A percentile compares a stretch with the other conserved stretches of the same genome.
Conservation (phyloP, 2,329 filamentous ascomycete species). For the Endothia cerciana region DNA sequence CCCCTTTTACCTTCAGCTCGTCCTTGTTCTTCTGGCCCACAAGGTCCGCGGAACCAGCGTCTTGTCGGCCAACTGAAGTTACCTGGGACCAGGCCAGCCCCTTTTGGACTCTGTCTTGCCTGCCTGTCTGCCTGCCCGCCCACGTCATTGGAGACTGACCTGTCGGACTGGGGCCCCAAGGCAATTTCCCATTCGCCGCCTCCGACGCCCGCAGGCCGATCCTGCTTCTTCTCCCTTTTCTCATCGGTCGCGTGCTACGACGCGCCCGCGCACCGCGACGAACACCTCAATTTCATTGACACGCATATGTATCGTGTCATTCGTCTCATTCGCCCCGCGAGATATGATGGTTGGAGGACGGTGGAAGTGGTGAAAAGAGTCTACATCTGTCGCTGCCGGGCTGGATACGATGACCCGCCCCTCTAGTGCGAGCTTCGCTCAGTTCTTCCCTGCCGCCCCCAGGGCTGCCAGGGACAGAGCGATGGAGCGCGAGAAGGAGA, state of each 20-base stretch:
- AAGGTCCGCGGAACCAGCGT: neutral
- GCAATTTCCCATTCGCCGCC: constrained; percentile 26
- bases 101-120: neutral
- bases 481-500: constrained; percentile 65
- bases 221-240: constrained; percentile 22
- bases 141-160: constrained; percentile 17
- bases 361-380: constrained; percentile 52
- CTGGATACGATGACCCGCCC: constrained; percentile 74
- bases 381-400: constrained; percentile 41
- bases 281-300: constrained; percentile 20
- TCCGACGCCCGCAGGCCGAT: constrained; percentile 8
- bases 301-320: constrained; percentile 44
- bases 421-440: constrained; percentile 75
- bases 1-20: constrained; percentile 2
- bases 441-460: constrained; percentile 83
- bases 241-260: constrained; percentile 28
- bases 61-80: neutral
- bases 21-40: neutral
- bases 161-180: constrained; percentile 13
- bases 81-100: neutral
- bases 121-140: neutral
- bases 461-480: constrained; percentile 63
- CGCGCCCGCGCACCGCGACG: constrained; percentile 26
- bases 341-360: constrained; percentile 62
- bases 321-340: constrained; percentile 40